A percentile compares a stretch with the other conserved stretches of the same genome.
These are phyloP conservation scores for Pseudogymnoascus sp. DNA, from an alignment of 2,329 filamentous ascomycete species.

Conservation along the genomic window DNA sequence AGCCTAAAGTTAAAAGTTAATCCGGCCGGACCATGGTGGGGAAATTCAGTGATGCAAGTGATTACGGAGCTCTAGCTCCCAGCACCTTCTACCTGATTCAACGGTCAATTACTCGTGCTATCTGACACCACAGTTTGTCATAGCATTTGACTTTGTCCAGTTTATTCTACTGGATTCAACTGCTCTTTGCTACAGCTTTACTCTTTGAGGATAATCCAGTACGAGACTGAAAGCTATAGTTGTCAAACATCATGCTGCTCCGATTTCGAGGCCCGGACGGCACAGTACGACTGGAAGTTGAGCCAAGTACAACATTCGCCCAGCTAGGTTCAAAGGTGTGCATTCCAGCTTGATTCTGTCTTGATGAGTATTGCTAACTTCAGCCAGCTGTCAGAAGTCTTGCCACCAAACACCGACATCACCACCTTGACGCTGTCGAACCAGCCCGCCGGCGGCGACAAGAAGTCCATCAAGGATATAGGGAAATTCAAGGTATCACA, in stretches of 20 bases:
- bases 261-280: slow-evolving; percentile 87
- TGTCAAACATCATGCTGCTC: slow-evolving; percentile 57
- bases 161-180: background rate
- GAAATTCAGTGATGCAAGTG: slow-evolving; percentile 6
- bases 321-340: slow-evolving; percentile 47
- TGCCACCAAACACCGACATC: slow-evolving; percentile 54
- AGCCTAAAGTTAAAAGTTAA: slow-evolving; percentile 8
- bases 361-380: slow-evolving; percentile 13
- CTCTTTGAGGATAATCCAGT: background rate
- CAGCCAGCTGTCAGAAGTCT: slow-evolving; percentile 44
- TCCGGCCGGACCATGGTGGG: slow-evolving; percentile 3
- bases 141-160: background rate
- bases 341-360: background rate
- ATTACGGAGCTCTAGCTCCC: slow-evolving; percentile 7
- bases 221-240: background rate
- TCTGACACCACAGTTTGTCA: background rate
- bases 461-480: slow-evolving; percentile 51
- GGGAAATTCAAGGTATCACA: slow-evolving; percentile 45
- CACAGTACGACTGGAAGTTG: slow-evolving; percentile 76
- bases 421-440: slow-evolving; percentile 54
- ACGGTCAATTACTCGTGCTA: background rate
- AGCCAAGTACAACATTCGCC: slow-evolving; percentile 64
- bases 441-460: slow-evolving; percentile 47
- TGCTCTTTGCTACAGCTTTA: background rate
- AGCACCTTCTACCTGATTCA: slow-evolving; percentile 1